Evolutionary conservation across 805 yeast species (phyloP).

Genomic region (Candida ponderosae): DNA sequence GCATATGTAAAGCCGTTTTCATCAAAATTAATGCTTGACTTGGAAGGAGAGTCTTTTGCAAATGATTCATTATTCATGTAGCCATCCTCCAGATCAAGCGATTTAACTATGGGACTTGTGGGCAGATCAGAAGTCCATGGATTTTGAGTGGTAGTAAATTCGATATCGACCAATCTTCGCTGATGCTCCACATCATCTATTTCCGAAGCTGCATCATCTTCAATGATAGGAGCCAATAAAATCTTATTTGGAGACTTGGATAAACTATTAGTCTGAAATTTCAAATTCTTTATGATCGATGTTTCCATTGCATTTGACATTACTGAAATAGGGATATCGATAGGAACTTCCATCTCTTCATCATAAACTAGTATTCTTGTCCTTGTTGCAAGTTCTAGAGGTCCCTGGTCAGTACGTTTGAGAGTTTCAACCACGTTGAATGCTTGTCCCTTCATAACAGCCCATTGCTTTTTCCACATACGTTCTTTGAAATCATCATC

Average conservation of each 20-base stretch:
- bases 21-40: neutral
- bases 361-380: constrained; percentile 53
- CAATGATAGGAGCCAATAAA: neutral
- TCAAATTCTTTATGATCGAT: constrained; percentile 13
- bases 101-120: constrained; percentile 19
- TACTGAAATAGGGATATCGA: constrained; percentile 26
- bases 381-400: constrained; percentile 55
- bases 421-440: constrained; percentile 65
- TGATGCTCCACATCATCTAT: neutral
- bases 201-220: neutral
- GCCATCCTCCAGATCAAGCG: constrained; percentile 23
- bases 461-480: constrained; percentile 62
- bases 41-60: constrained; percentile 4
- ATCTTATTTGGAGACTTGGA: neutral
- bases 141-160: constrained; percentile 2
- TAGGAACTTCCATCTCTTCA: constrained; percentile 52
- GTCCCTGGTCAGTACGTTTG: constrained; percentile 51
- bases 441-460: constrained; percentile 71
- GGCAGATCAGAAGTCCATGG: neutral
- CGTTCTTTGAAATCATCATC: constrained; percentile 59
- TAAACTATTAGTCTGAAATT: neutral
- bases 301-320: constrained; percentile 38
- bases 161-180: neutral
- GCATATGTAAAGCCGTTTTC: constrained; percentile 3
- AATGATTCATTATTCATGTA: constrained; percentile 20